phyloP scores from a whole-genome alignment of 257 asterid genomes.

The Solanum bulbocastanum region DNA sequence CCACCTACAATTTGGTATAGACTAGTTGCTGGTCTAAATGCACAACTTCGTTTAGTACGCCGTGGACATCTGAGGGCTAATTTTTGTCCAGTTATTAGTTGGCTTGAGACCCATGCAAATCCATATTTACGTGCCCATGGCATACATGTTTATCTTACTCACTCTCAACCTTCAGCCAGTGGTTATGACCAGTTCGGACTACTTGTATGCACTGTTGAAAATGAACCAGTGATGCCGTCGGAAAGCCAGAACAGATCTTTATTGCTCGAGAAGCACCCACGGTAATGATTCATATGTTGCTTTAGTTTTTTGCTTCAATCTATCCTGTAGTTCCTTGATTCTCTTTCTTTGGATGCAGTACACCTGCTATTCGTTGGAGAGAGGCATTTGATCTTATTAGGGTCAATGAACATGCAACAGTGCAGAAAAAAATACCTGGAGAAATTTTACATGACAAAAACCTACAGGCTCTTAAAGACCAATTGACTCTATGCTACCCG shows the following conservation, averaged over 20 bases:
- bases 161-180: conserved; percentile 60
- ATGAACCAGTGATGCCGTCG: conserved; percentile 31
- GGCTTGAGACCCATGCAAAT: conserved; percentile 85
- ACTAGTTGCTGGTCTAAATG: conserved; percentile 86
- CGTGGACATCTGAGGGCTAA: conserved; percentile 63
- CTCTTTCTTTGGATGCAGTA: conserved; percentile 25
- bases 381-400: conserved; percentile 78
- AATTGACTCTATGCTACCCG: conserved; percentile 36
- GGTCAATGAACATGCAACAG: conserved; percentile 42
- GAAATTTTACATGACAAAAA: conserved; percentile 44
- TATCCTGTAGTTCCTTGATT: neutral
- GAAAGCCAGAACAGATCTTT: conserved; percentile 35
- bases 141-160: conserved; percentile 48
- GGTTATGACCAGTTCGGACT: conserved; percentile 80
- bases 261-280: conserved; percentile 35
- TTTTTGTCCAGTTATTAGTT: conserved; percentile 50
- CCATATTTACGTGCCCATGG: conserved; percentile 45
- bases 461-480: conserved; percentile 42
- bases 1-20: conserved; percentile 87
- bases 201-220: conserved; percentile 42
- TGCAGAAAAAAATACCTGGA: conserved; percentile 46
- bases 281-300: conserved; percentile 27
- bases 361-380: conserved; percentile 63
- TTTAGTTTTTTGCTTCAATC: conserved; percentile 1
- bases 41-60: conserved; percentile 79